phyloP scores from a whole-genome alignment of 768 basidiomycete genomes.

The Termitomyces sp. region DNA sequence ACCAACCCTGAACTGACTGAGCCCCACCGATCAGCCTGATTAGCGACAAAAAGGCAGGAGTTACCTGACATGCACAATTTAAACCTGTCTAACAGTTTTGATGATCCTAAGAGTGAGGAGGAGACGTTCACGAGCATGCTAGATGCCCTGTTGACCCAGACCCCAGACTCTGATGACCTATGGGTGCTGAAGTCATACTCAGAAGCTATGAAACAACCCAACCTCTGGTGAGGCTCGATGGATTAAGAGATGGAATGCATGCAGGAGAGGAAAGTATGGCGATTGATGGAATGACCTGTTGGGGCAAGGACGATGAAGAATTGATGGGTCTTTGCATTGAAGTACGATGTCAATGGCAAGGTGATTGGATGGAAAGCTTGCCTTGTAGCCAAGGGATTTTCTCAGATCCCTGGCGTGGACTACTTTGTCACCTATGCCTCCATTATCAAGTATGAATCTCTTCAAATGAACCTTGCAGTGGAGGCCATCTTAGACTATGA shows the following conservation, averaged over 20 bases:
- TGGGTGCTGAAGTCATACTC: background rate
- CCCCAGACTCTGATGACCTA: background rate
- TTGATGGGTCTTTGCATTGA: background rate
- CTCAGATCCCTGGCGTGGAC: background rate
- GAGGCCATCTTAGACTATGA: background rate
- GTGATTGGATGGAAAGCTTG: background rate
- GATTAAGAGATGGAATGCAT: background rate
- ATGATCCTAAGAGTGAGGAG: background rate
- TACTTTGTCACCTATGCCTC: background rate
- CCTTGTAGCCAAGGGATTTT: background rate
- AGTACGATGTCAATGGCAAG: background rate
- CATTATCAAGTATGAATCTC: background rate
- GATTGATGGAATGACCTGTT: background rate
- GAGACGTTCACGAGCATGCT: background rate
- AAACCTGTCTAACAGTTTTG: background rate
- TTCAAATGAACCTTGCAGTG: background rate
- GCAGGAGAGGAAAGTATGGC: background rate
- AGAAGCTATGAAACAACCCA: background rate
- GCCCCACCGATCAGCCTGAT: background rate
- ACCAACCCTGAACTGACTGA: background rate
- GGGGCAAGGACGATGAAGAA: background rate
- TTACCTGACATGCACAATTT: background rate
- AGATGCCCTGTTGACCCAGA: background rate
- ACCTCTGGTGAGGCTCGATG: background rate
- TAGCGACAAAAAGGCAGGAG: background rate